Evolutionary conservation across 148 eudicot species (phyloP), one percentile per base, ranked within the genome.

Genomic region (Drosera capensis): DNA sequence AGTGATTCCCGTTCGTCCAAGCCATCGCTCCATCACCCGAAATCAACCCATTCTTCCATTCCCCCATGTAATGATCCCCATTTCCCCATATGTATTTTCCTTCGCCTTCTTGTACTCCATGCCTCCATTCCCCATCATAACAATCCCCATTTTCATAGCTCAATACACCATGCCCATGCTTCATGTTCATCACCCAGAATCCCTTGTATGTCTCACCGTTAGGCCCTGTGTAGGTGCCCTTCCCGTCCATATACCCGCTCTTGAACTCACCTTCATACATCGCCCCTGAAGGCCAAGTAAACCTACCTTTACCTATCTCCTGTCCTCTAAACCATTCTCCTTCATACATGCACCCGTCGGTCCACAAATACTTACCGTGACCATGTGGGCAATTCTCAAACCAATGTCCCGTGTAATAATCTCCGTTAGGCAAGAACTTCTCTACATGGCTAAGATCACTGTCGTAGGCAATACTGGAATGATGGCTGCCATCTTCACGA

Each of bases 261-360:
- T 59, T 80, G 49, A 88, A 88, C 18, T 74, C 87, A 0, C 97
- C 95, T 48, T 80, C 81, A 42, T 64, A 88, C n/a, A 81, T 77
- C 7, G 97, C 86, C 0, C 97, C 97, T 0, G 94, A 83, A 0
- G 97, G 86, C 97, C 97, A 88, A 3, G 92, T 80, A 41, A 90
- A 84, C 54, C 68, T 80, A 1, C 97, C 97, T n/a, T 73, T 80
- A 0, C 97, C 97, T 14, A 54, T 56, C n/a, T 92, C 95, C 23
- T 78, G 84, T 0, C 97, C 97, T 30, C 65, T 71, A 53, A 64
- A 78, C 97, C 97, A 90, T 11, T 84, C 82, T 0, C 97, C 97
- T 35, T 80, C 87, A 46, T 90, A 84, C 95, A 90, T 84, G 23
- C 97, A 90, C 45, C 97, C 97, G 48, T 90, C 97, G 0, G 58